Percentiles rank a stretch among this genome's conserved stretches.
phyloP scores from a whole-genome alignment of 2,329 filamentous ascomycete genomes.

The Ceratocystis cacaofunesta region DNA sequence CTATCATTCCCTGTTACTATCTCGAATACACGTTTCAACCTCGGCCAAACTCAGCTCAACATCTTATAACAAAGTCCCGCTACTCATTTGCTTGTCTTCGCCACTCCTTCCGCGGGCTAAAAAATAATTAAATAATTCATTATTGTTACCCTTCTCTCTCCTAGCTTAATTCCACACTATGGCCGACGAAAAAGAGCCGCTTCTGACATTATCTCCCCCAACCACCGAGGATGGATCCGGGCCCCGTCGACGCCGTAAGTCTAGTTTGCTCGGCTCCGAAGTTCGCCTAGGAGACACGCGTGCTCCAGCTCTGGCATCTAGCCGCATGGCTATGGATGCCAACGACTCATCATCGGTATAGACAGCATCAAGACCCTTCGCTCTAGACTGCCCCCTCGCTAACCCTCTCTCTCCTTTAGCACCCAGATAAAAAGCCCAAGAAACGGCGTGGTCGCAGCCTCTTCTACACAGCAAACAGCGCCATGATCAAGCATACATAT shows the following conservation, averaged over 20 bases:
- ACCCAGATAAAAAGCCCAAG: constrained; percentile 28
- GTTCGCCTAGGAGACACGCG: constrained; percentile 42
- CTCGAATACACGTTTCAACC: too few species aligned
- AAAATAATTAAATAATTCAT: not conserved
- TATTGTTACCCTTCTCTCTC: not conserved
- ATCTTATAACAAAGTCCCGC: too few species aligned
- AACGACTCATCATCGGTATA: constrained; percentile 13
- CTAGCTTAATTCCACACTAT: not conserved
- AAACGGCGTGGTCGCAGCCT: constrained; percentile 40
- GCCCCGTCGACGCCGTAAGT: constrained; percentile 39
- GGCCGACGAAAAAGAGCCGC: not conserved
- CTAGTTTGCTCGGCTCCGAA: constrained; percentile 38
- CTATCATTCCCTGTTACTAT: too few species aligned
- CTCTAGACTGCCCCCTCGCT: not conserved
- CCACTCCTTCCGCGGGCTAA: not conserved
- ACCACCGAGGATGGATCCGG: constrained; percentile 19
- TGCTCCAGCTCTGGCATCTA: constrained; percentile 39
- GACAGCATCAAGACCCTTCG: not conserved
- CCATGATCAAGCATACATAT: constrained; percentile 46
- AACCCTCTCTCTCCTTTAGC: not conserved
- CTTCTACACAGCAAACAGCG: constrained; percentile 34
- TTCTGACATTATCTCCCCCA: not conserved
- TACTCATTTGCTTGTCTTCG: not conserved
- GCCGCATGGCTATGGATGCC: constrained; percentile 31
- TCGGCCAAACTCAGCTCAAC: too few species aligned